These are phyloP conservation scores for Coprinopsis cinerea DNA, from an alignment of 768 basidiomycete species.

Conservation along the genomic window DNA sequence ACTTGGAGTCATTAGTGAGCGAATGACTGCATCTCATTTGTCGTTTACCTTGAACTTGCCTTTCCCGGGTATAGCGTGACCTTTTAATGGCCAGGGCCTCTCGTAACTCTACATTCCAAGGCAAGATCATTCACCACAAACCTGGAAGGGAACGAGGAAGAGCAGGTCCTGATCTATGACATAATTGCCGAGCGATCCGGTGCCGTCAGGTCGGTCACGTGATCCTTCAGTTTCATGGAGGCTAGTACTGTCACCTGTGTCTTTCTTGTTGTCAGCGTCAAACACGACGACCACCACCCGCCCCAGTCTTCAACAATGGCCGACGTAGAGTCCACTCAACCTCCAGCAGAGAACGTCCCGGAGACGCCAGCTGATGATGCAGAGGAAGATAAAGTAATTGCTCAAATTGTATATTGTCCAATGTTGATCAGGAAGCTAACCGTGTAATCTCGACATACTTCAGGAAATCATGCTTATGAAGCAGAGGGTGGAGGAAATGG, in stretches of 20 bases:
- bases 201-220: conserved; percentile 4
- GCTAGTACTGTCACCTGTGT: too few species aligned
- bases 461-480: conserved; percentile 90
- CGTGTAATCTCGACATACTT: conserved; percentile 14
- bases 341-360: conserved; percentile 26
- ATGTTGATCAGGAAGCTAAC: conserved; percentile 14
- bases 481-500: conserved; percentile 90
- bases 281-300: background rate
- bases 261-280: background rate
- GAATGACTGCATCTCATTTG: too few species aligned
- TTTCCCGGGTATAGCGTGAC: background rate
- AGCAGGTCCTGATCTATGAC: background rate
- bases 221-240: background rate
- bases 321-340: conserved; percentile 43
- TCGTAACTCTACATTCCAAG: background rate
- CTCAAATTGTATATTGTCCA: conserved; percentile 6
- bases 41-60: too few species aligned
- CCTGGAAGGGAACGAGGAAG: background rate
- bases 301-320: conserved; percentile 30
- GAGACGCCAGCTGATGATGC: conserved; percentile 47
- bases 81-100: background rate
- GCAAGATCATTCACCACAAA: background rate
- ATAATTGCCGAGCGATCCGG: background rate
- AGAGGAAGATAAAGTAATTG: conserved; percentile 52
- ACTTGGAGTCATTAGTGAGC: too few species aligned